Evolutionary conservation across 1,139 yeast species (phyloP).

Genomic region (Meyerozyma athensensis): DNA sequence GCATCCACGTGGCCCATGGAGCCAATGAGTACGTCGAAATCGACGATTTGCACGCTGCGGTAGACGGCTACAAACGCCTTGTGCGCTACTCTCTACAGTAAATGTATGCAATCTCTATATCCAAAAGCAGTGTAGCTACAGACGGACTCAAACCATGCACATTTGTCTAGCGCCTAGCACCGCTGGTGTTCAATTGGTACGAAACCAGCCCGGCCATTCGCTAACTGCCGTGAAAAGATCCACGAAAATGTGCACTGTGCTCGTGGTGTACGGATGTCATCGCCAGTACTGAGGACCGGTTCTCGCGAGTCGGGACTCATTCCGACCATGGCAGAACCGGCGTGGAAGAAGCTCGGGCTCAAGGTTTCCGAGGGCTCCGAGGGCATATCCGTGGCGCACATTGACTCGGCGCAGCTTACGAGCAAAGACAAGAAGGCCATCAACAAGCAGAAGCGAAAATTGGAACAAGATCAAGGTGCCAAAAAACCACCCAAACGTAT

Average conservation of each 20-base stretch:
- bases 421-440: conserved; percentile 44
- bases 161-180: too few species aligned
- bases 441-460: conserved; percentile 29
- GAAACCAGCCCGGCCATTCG: too few species aligned
- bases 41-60: conserved; percentile 46
- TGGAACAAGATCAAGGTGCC: conserved; percentile 16
- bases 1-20: conserved; percentile 62
- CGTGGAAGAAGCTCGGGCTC: conserved; percentile 86
- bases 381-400: conserved; percentile 33
- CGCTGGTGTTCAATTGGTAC: too few species aligned
- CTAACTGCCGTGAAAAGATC: too few species aligned
- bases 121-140: conserved; percentile 38
- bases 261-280: conserved; percentile 1
- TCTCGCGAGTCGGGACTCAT: conserved; percentile 15
- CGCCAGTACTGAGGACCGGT: background rate
- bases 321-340: conserved; percentile 49
- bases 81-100: conserved; percentile 22
- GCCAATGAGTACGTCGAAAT: conserved; percentile 54
- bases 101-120: conserved; percentile 54
- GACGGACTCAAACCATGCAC: conserved; percentile 56
- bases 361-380: conserved; percentile 48
- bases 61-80: conserved; percentile 52
- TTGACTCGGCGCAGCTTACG: conserved; percentile 44
- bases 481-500: conserved; percentile 69
- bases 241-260: too few species aligned